Evolutionary conservation across 148 eudicot genomes (phyloP).

Genomic region (Amaranthus palmeri): DNA sequence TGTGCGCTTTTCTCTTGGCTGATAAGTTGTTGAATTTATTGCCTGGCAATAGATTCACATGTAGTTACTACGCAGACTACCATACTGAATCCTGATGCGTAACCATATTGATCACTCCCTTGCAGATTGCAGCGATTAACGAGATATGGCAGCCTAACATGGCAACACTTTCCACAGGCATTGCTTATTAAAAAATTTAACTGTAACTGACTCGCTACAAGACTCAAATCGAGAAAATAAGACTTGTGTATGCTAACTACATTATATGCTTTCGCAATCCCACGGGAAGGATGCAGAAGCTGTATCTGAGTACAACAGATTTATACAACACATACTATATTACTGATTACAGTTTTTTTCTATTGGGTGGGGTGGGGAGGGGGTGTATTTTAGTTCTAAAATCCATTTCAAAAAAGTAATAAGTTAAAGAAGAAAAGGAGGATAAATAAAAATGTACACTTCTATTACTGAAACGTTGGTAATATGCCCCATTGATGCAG

Average conservation of each 20-base stretch:
- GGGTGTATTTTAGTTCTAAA: neutral
- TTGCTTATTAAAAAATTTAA: no score
- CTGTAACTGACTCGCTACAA: no score
- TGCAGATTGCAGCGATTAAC: no score
- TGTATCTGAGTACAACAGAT: constrained; percentile 17
- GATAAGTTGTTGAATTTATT: no score
- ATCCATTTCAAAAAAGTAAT: neutral
- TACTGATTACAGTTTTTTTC: constrained; percentile 13
- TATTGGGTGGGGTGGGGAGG: neutral
- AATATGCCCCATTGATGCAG: constrained; percentile 92
- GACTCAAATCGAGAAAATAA: no score
- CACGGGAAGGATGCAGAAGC: constrained; percentile 9
- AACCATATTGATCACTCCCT: no score
- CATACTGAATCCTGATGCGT: no score
- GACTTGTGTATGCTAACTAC: constrained; percentile 1
- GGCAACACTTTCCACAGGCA: no score
- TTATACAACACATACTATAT: constrained; percentile 14
- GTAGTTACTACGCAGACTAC: no score
- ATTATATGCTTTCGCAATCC: constrained; percentile 18
- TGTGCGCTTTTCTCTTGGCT: no score
- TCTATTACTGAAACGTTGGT: constrained; percentile 40
- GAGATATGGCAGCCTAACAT: no score
- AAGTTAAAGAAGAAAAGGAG: neutral
- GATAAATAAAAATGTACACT: constrained; percentile 11
- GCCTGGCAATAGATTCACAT: no score